These are phyloP conservation scores for Bruguiera sexangula DNA, from an alignment of 345 rosid genomes.

Conservation along the genomic window DNA sequence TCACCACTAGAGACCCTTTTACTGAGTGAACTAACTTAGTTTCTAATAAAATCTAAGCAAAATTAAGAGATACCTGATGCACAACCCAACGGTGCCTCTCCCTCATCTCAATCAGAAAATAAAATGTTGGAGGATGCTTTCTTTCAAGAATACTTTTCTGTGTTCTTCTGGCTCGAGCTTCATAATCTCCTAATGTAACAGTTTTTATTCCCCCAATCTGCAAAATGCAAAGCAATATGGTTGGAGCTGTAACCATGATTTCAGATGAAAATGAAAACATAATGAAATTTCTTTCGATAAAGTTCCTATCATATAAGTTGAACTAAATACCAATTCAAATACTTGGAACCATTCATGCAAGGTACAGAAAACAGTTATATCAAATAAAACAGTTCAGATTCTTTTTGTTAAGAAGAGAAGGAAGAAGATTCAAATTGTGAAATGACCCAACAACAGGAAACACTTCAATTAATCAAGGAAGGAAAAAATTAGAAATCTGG, in stretches of 20 bases:
- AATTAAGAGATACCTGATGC: conserved; percentile 40
- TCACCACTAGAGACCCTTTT: no score
- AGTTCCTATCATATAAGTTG: not conserved
- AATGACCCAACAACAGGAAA: no score
- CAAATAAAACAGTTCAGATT: not conserved
- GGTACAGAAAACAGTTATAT: not conserved
- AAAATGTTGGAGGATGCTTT: conserved; percentile 64
- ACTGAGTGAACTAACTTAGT: no score
- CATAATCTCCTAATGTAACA: conserved; percentile 66
- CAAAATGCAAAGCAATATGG: not conserved
- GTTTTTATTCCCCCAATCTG: conserved; percentile 65
- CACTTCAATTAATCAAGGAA: no score
- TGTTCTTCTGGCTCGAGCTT: conserved; percentile 55
- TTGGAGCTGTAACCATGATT: not conserved
- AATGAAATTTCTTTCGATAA: no score
- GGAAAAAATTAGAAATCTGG: no score
- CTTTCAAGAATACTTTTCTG: conserved; percentile 68
- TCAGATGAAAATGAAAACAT: no score
- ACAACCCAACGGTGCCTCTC: conserved; percentile 57
- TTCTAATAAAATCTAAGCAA: no score
- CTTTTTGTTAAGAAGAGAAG: no score
- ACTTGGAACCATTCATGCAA: not conserved
- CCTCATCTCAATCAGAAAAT: conserved; percentile 69
- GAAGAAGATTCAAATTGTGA: no score
- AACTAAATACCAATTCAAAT: not conserved